Conservation (phyloP, 139 green algal genomes). For the Coelastrella sp. region DNA sequence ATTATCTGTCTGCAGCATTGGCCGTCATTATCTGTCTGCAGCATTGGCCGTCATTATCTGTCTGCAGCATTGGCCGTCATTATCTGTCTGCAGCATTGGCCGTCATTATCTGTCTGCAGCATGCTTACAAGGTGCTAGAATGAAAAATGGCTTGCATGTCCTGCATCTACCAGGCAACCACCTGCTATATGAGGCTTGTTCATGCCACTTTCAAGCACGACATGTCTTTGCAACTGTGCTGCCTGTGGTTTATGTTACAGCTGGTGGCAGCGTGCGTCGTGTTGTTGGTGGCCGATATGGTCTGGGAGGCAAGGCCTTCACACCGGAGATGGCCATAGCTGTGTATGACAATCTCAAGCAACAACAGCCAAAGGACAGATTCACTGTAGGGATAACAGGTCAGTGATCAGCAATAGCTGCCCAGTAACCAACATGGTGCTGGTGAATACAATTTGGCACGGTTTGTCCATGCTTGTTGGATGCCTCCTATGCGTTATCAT, state of each 20-base stretch:
- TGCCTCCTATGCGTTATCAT: too few species aligned
- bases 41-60: too few species aligned
- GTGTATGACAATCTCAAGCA: constrained; percentile 61
- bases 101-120: not conserved
- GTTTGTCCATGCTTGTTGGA: too few species aligned
- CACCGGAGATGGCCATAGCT: constrained; percentile 60
- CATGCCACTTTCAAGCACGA: not conserved
- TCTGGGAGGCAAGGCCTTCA: constrained; percentile 71
- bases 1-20: too few species aligned
- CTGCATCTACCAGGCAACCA: constrained; percentile 52
- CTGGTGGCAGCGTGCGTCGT: not conserved
- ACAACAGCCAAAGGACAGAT: constrained; percentile 42
- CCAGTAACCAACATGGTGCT: too few species aligned
- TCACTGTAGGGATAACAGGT: constrained; percentile 46
- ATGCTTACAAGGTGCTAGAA: not conserved
- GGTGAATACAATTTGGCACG: too few species aligned
- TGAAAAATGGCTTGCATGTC: too few species aligned
- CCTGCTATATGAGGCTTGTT: too few species aligned
- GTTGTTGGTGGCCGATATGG: constrained; percentile 66
- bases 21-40: too few species aligned
- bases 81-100: too few species aligned
- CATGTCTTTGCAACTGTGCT: not conserved
- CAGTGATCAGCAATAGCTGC: not conserved
- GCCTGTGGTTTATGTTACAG: not conserved
- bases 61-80: not conserved